These are phyloP conservation scores for Atkinsonella texensis DNA, from an alignment of 2,329 filamentous ascomycete genomes.

Conservation along the genomic window DNA sequence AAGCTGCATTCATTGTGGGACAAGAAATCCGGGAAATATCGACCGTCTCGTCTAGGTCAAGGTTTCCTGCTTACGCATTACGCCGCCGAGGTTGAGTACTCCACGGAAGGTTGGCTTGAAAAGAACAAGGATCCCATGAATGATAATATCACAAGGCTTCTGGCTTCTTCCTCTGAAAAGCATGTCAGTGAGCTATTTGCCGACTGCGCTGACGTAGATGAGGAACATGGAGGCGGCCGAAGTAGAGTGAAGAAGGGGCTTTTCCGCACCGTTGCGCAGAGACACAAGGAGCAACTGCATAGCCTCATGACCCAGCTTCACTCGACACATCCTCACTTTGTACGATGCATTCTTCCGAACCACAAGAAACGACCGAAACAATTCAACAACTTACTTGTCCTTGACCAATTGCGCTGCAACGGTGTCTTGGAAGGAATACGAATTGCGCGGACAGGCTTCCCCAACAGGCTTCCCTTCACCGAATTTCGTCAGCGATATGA, in stretches of 20 bases:
- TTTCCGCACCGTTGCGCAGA: constrained; percentile 90
- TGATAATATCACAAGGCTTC: constrained; percentile 84
- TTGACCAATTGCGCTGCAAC: constrained; percentile 96
- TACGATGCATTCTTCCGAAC: constrained; percentile 93
- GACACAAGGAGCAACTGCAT: constrained; percentile 97
- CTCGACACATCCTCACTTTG: constrained; percentile 95
- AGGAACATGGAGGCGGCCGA: constrained; percentile 52
- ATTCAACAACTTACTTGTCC: constrained; percentile 80
- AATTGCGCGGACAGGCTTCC: constrained; percentile 93
- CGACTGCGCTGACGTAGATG: constrained; percentile 76
- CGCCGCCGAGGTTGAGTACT: constrained; percentile 94
- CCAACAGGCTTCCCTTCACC: constrained; percentile 80
- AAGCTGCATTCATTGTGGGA: constrained; percentile 97
- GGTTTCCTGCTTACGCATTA: constrained; percentile 97
- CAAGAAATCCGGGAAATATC: constrained; percentile 88
- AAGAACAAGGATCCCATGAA: constrained; percentile 99
- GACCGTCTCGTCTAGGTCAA: constrained; percentile 72
- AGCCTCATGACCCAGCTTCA: constrained; percentile 89
- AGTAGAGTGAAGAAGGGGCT: constrained; percentile 93
- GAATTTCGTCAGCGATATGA: constrained; percentile 96
- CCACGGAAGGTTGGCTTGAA: constrained; percentile 87
- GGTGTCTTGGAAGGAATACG: constrained; percentile 98
- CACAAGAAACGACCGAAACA: constrained; percentile 96
- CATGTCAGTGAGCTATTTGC: constrained; percentile 77
- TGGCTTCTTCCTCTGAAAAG: constrained; percentile 69